These are phyloP conservation scores for Vigna trinervia DNA, from an alignment of 306 rosid genomes.

Conservation along the genomic window DNA sequence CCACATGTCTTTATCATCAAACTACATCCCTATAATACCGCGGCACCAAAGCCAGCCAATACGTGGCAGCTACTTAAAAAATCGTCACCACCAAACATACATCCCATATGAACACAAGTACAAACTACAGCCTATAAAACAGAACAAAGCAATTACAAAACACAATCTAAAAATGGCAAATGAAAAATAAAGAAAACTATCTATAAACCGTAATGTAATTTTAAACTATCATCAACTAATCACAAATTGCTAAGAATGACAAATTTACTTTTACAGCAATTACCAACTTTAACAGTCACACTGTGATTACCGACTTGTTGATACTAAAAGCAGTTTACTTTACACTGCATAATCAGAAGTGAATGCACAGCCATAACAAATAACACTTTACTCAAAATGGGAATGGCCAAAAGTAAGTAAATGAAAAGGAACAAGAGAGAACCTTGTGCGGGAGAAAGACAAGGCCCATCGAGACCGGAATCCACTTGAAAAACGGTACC, in stretches of 20 bases:
- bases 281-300: not conserved
- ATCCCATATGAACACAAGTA: no score
- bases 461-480: conserved; percentile 56
- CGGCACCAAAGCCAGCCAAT: no score
- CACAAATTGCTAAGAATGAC: not conserved
- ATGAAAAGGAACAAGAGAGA: not conserved
- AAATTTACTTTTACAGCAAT: not conserved
- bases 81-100: no score
- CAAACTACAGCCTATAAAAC: not conserved
- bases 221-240: not conserved
- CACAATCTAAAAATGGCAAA: not conserved
- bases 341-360: not conserved
- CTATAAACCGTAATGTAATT: no score
- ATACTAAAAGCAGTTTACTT: no score
- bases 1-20: no score
- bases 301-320: no score
- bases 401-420: not conserved
- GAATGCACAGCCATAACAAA: no score
- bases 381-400: not conserved
- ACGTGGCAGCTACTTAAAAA: no score
- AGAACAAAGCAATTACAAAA: not conserved
- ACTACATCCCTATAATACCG: no score
- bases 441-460: conserved; percentile 66
- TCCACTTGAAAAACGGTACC: conserved; percentile 88
- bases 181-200: not conserved